These are phyloP conservation scores for Lachnellula arida DNA, from an alignment of 2,329 filamentous ascomycete genomes.

Conservation along the genomic window DNA sequence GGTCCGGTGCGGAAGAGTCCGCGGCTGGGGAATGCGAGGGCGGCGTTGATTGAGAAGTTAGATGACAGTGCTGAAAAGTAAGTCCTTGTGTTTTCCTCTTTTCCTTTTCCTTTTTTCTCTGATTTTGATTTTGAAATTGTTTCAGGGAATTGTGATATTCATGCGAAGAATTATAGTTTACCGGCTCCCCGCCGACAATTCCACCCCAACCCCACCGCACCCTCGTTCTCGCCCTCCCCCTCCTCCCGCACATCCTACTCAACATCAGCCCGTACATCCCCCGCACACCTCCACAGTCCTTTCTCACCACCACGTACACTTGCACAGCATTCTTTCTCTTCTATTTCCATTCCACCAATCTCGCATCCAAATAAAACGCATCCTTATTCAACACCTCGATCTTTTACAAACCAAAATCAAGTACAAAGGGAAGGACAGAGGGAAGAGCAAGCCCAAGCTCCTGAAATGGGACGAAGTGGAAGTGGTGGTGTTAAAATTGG, in stretches of 20 bases:
- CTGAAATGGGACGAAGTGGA: conserved; percentile 8
- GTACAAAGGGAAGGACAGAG: background rate
- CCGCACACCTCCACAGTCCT: background rate
- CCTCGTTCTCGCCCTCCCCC: conserved; percentile 16
- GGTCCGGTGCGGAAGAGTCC: conserved; percentile 17
- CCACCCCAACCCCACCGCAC: conserved; percentile 14
- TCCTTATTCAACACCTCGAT: conserved; percentile 6
- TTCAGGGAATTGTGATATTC: background rate
- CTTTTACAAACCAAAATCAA: background rate
- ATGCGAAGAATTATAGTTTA: background rate
- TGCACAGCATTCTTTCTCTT: background rate
- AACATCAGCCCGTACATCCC: background rate
- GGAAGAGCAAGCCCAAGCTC: background rate
- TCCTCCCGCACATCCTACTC: conserved; percentile 5
- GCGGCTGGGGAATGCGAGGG: conserved; percentile 17
- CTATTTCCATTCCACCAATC: background rate
- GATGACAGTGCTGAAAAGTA: conserved; percentile 16
- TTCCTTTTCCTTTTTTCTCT: background rate
- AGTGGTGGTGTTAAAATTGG: conserved; percentile 16
- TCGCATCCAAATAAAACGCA: conserved; percentile 2
- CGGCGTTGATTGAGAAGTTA: conserved; percentile 14
- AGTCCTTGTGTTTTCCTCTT: background rate
- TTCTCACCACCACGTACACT: background rate
- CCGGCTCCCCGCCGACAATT: conserved; percentile 4
- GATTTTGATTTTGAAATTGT: background rate